Base-by-base conservation (phyloP, 1,284 basidiomycete species). In the Ceratobasidium sp. region DNA sequence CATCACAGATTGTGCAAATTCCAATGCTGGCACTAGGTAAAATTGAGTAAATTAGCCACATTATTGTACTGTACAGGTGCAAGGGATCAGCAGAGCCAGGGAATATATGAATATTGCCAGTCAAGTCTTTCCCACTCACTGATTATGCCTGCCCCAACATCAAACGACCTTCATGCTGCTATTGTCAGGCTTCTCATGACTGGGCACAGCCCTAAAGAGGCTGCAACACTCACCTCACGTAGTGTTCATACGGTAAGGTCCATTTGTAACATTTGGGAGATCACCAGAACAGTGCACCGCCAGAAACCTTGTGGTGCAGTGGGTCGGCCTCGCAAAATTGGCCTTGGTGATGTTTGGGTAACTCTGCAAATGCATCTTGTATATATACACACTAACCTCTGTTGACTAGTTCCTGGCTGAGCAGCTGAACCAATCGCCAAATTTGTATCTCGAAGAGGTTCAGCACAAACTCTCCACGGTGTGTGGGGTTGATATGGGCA, bases 401-500 rank as follows among this genome's bases (percentile, higher is more conserved):
- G 33, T 28, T 58, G 26, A 15, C 55, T 10, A 79, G 79, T 79
- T 68, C 55, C 42, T 80, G 1, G 18, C 64, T 4, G 73, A 39
- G 12, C 44, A 77, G 0, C 15, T 77, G n/a, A 28, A 46, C 33
- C 73, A 69, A 15, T 51, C 13, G 2, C 78, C 79, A 18, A 49
- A 79, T 33, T 56, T 80, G 4, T 77, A 77, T 40, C 79, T 80
- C 33, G 78, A 80, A 46, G 78, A 79, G 44, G 33, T 79, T 6
- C 44, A 69, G 40, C n/a, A 66, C 3, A 28, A 77, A n/a, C 53
- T 80, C n/a, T 56, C n/a, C 13, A 49, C 42, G 13, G 39, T n/a
- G 12, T 51, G 66, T 26, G 53, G 68, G 2, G 63, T 80, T 44
- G 28, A 70, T 33, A 26, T 76, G 1, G 63, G 44, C 18, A 42